A percentile compares a stretch with the other conserved stretches of the same genome.
Evolutionary conservation across 805 yeast genomes (phyloP).

Genomic region (Hanseniaspora occidentalis): DNA sequence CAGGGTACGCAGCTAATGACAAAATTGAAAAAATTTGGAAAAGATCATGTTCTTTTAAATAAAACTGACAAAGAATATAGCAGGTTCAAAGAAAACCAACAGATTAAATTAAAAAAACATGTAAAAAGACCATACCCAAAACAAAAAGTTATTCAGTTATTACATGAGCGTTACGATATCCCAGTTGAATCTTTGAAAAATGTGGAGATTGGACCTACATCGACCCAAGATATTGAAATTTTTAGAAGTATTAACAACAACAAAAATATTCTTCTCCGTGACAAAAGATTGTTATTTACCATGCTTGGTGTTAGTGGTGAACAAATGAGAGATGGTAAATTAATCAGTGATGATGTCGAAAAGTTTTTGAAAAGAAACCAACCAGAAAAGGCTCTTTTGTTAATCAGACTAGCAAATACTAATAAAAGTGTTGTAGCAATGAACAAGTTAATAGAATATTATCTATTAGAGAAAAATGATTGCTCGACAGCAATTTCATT

Average conservation of each 20-base stretch:
- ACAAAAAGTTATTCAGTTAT: conserved; percentile 17
- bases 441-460: conserved; percentile 47
- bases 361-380: conserved; percentile 40
- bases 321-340: conserved; percentile 44
- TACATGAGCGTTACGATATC: conserved; percentile 10
- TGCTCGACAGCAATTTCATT: conserved; percentile 37
- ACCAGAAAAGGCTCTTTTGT: conserved; percentile 37
- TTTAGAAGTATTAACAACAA: conserved; percentile 7
- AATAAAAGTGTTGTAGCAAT: conserved; percentile 44
- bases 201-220: conserved; percentile 25
- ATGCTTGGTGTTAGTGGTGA: conserved; percentile 47
- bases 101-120: conserved; percentile 10
- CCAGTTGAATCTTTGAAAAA: conserved; percentile 14
- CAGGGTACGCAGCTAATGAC: conserved; percentile 4
- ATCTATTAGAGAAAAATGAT: conserved; percentile 28
- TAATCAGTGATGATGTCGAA: conserved; percentile 40
- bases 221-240: conserved; percentile 23
- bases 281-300: conserved; percentile 36
- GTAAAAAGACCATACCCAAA: conserved; percentile 18
- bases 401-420: conserved; percentile 33
- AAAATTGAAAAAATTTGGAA: conserved; percentile 5
- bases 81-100: conserved; percentile 10
- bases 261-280: conserved; percentile 17
- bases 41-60: conserved; percentile 4
- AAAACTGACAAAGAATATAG: conserved; percentile 14